These are phyloP conservation scores for Austroboletus niveus DNA, from an alignment of 1,284 basidiomycete species.

Conservation along the genomic window DNA sequence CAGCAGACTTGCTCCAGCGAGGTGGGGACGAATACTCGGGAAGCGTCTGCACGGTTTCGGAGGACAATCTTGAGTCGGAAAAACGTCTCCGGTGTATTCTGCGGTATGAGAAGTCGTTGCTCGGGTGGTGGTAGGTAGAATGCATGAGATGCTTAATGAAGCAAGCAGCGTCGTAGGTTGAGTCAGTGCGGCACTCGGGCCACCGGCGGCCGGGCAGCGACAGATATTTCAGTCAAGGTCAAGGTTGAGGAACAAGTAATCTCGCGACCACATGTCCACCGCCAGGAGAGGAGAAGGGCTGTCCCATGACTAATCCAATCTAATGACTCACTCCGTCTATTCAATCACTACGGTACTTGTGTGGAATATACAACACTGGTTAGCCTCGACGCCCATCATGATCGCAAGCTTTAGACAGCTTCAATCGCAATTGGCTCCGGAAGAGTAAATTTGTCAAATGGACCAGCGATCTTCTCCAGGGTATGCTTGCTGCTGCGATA, in stretches of 20 bases:
- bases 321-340: constrained; percentile 11
- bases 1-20: constrained; percentile 19
- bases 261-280: neutral
- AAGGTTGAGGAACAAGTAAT: constrained; percentile 1
- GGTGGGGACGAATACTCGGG: constrained; percentile 60
- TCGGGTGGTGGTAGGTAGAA: constrained; percentile 11
- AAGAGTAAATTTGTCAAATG: constrained; percentile 43
- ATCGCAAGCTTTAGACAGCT: constrained; percentile 11
- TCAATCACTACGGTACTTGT: no score
- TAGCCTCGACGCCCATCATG: neutral
- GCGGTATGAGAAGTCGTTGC: constrained; percentile 24
- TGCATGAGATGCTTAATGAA: constrained; percentile 3
- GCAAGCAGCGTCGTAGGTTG: neutral
- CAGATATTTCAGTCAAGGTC: neutral
- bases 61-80: constrained; percentile 58
- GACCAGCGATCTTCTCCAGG: constrained; percentile 54
- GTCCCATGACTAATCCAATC: constrained; percentile 23
- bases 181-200: constrained; percentile 4
- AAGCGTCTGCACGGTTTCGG: constrained; percentile 65
- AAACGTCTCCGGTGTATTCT: constrained; percentile 53
- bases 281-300: neutral
- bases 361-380: no score
- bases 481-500: constrained; percentile 29
- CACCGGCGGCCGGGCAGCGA: constrained; percentile 1
- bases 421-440: constrained; percentile 28